Evolutionary conservation across 495 filamentous ascomycete species (phyloP).

Genomic region (Coniosporium apollinis): DNA sequence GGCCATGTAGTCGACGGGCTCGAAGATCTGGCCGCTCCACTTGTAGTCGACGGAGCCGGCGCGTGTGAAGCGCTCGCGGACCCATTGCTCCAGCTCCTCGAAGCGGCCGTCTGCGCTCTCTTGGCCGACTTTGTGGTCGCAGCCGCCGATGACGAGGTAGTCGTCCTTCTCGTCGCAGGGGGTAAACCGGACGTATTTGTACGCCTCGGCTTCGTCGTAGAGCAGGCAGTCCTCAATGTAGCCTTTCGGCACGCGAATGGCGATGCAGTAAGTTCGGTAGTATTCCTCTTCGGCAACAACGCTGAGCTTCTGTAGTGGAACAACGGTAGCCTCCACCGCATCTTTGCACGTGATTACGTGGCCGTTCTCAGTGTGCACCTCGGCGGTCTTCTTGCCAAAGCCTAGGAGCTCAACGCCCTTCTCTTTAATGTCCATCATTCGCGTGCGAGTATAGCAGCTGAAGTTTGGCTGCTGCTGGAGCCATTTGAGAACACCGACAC

Average conservation of each 20-base stretch:
- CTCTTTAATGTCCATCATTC: conserved; percentile 32
- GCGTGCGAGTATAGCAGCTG: conserved; percentile 34
- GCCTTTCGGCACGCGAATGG: conserved; percentile 34
- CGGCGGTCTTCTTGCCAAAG: conserved; percentile 10
- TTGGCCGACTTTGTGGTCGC: conserved; percentile 45
- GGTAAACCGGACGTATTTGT: conserved; percentile 38
- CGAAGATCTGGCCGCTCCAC: conserved; percentile 42
- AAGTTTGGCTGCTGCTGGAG: conserved; percentile 34
- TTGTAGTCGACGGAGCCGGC: conserved; percentile 32
- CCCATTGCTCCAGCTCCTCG: conserved; percentile 33
- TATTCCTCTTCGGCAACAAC: conserved; percentile 34
- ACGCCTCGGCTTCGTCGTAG: conserved; percentile 36
- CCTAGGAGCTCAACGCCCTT: conserved; percentile 22
- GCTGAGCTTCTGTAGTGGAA: conserved; percentile 38
- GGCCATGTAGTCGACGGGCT: conserved; percentile 37
- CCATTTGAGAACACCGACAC: conserved; percentile 33
- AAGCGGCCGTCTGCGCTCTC: conserved; percentile 26
- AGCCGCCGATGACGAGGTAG: conserved; percentile 40
- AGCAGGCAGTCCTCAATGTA: conserved; percentile 35
- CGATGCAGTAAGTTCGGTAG: conserved; percentile 40
- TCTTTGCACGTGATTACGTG: conserved; percentile 30
- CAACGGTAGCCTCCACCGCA: conserved; percentile 36
- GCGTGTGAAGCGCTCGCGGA: conserved; percentile 33
- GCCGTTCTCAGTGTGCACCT: conserved; percentile 28
- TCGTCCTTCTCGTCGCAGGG: conserved; percentile 33